phyloP scores from a whole-genome alignment of 805 yeast species.

The Pichia eremophila region DNA sequence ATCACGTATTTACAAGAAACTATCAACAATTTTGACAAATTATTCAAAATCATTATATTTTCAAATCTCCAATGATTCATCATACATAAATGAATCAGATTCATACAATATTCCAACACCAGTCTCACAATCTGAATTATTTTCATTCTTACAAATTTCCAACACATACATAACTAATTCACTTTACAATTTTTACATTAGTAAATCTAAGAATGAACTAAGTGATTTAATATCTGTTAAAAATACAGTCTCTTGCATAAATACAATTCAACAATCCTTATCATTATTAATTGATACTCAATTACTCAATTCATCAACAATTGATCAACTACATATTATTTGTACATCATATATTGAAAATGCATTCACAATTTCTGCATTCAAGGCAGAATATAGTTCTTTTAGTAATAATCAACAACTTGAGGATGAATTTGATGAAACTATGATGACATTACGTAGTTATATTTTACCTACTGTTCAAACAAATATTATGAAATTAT shows the following conservation, averaged over 20 bases:
- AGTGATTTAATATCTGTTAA: background rate
- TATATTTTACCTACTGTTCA: conserved; percentile 6
- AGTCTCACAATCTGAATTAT: background rate
- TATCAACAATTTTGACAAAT: background rate
- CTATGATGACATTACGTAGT: background rate
- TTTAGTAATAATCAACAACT: background rate
- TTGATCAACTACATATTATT: background rate
- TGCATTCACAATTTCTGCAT: conserved; percentile 3
- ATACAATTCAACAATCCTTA: background rate
- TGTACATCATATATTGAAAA: conserved; percentile 2
- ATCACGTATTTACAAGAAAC: background rate
- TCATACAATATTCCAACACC: background rate
- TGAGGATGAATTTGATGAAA: conserved; percentile 5
- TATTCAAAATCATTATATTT: background rate
- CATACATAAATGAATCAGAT: background rate
- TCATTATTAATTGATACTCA: background rate
- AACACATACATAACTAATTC: background rate
- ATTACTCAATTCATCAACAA: background rate
- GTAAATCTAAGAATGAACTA: background rate
- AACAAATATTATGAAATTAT: conserved; percentile 30
- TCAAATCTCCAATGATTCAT: background rate
- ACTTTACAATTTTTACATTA: background rate
- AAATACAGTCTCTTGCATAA: background rate
- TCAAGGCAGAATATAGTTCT: conserved; percentile 4
- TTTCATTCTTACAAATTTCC: conserved; percentile 2